Evolutionary conservation across 805 yeast genomes (phyloP).

Genomic region (Schwanniomyces yamadae): DNA sequence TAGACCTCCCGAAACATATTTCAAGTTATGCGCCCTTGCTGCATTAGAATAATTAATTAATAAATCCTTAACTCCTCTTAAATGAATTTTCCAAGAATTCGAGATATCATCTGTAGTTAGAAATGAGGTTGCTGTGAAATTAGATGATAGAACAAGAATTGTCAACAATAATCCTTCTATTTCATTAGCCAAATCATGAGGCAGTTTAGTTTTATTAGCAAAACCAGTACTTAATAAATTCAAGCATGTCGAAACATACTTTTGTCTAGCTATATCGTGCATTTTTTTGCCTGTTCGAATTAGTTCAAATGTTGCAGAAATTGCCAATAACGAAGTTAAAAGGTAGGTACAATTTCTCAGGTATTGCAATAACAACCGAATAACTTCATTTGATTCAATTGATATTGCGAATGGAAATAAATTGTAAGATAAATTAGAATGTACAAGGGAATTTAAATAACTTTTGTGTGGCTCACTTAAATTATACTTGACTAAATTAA

Average conservation of each 20-base stretch:
- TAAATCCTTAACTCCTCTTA: constrained; percentile 60
- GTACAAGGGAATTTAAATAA: constrained; percentile 30
- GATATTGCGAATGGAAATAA: constrained; percentile 39
- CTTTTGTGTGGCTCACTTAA: constrained; percentile 28
- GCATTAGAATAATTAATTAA: constrained; percentile 45
- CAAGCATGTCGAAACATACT: constrained; percentile 59
- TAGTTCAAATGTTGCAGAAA: constrained; percentile 59
- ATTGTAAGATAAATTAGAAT: constrained; percentile 28
- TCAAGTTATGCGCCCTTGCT: constrained; percentile 10
- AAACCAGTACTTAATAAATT: constrained; percentile 48
- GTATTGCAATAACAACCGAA: constrained; percentile 48
- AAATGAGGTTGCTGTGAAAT: constrained; percentile 49
- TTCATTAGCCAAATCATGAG: constrained; percentile 35
- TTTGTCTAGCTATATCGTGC: constrained; percentile 54
- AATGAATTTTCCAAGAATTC: constrained; percentile 60
- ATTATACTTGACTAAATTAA: constrained; percentile 21
- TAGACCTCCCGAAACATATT: constrained; percentile 40
- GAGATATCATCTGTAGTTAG: constrained; percentile 10
- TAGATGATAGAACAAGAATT: constrained; percentile 58
- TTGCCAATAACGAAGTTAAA: constrained; percentile 63
- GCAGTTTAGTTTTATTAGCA: constrained; percentile 27
- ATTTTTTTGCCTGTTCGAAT: constrained; percentile 33
- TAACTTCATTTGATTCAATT: constrained; percentile 34
- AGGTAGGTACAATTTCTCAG: constrained; percentile 59
- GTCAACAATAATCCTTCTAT: constrained; percentile 68